A percentile compares a stretch with the other conserved stretches of the same genome.
Evolutionary conservation across 768 basidiomycete species (phyloP).

Genomic region (Termitomyces sp.): DNA sequence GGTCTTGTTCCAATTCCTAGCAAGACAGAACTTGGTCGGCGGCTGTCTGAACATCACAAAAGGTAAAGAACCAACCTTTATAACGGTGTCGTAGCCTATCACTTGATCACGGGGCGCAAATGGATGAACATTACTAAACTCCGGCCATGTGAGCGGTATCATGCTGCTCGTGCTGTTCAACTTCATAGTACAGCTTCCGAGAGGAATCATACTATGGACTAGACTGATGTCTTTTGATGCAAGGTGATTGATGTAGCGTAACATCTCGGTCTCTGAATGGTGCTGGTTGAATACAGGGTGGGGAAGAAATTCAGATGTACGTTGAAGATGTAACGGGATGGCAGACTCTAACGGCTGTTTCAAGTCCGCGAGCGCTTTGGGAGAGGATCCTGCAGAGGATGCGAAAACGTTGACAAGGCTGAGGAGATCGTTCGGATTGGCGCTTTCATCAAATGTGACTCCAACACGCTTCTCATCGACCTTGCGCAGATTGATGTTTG

Average conservation of each 20-base stretch:
- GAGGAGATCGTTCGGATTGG: conserved; percentile 67
- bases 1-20: conserved; percentile 85
- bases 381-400: conserved; percentile 43
- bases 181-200: conserved; percentile 97
- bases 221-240: conserved; percentile 93
- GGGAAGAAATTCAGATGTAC: conserved; percentile 66
- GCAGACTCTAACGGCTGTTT: conserved; percentile 34
- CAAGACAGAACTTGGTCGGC: neutral
- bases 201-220: conserved; percentile 93
- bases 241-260: conserved; percentile 92
- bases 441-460: conserved; percentile 90
- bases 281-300: conserved; percentile 95
- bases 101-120: conserved; percentile 91
- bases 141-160: conserved; percentile 93
- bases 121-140: conserved; percentile 87
- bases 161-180: conserved; percentile 97
- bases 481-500: conserved; percentile 78
- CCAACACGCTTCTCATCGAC: conserved; percentile 76
- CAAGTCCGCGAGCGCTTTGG: conserved; percentile 38
- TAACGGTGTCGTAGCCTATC: conserved; percentile 75
- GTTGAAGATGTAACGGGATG: conserved; percentile 51
- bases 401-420: conserved; percentile 80
- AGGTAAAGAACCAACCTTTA: conserved; percentile 44
- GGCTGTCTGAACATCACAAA: neutral
- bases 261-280: conserved; percentile 98